Evolutionary conservation across 208 protist species (phyloP).

Genomic region (Plasmodiophora brassicae): DNA sequence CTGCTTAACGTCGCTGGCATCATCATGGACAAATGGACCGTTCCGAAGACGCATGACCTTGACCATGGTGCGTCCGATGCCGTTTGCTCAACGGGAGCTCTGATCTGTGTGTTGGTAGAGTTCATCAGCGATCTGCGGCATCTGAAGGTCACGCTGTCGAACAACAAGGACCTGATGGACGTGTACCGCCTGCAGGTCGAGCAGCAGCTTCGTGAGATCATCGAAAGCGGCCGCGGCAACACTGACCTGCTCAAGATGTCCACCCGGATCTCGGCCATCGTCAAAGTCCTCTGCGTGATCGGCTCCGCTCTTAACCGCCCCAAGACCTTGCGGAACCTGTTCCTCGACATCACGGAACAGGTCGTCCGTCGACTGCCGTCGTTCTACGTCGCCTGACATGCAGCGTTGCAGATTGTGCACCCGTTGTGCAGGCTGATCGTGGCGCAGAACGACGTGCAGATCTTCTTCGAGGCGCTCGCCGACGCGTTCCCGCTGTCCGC

Average conservation of each 20-base stretch:
- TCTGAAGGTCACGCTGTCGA: neutral
- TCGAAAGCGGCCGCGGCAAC: conserved; percentile 1
- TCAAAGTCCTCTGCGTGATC: conserved; percentile 25
- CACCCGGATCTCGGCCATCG: neutral
- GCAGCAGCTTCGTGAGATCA: neutral
- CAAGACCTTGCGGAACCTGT: neutral
- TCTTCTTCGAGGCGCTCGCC: neutral
- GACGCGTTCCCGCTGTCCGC: neutral
- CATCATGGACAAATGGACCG: conserved; percentile 20
- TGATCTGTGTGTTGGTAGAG: too few species aligned
- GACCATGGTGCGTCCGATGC: too few species aligned
- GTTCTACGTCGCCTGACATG: too few species aligned
- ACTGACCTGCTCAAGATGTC: neutral
- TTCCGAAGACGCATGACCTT: neutral
- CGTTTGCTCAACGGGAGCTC: too few species aligned
- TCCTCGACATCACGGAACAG: conserved; percentile 20
- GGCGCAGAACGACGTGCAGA: neutral
- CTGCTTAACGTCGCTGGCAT: neutral
- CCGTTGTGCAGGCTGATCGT: neutral
- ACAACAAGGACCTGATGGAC: conserved; percentile 21
- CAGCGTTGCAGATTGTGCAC: too few species aligned
- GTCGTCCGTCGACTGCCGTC: too few species aligned
- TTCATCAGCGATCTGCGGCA: neutral
- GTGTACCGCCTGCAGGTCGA: neutral
- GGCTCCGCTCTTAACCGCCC: conserved; percentile 1